Evolutionary conservation across 805 yeast species (phyloP).

Genomic region (Saccharomycopsis oosterbeekiorum): DNA sequence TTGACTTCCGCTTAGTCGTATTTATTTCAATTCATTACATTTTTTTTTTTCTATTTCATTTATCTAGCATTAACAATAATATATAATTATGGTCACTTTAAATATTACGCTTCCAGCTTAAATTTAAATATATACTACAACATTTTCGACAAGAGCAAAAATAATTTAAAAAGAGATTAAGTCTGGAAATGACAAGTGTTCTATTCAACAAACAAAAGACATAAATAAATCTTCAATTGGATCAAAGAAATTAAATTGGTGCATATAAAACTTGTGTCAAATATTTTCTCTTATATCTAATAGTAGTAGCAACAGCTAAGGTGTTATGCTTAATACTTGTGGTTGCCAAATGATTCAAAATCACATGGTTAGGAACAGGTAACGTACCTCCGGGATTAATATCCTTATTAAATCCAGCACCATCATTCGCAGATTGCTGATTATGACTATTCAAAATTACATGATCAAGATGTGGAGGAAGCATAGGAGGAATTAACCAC

Average conservation of each 20-base stretch:
- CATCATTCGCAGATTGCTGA: slow-evolving; percentile 11
- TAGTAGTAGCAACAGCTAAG: slow-evolving; percentile 84
- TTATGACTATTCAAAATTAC: slow-evolving; percentile 72
- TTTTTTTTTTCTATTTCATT: not conserved
- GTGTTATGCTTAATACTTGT: slow-evolving; percentile 91
- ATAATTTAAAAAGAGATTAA: too few relatives aligned
- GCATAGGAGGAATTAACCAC: slow-evolving; percentile 81
- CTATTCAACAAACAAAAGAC: not conserved
- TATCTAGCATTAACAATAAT: not conserved
- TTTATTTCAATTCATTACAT: not conserved
- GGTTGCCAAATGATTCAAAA: slow-evolving; percentile 89
- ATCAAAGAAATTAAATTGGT: slow-evolving; percentile 35
- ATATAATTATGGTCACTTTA: not conserved
- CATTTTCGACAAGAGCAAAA: too few relatives aligned
- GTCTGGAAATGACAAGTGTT: not conserved
- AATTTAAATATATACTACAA: too few relatives aligned
- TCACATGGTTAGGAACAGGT: slow-evolving; percentile 88
- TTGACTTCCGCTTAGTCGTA: not conserved
- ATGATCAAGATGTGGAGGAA: slow-evolving; percentile 93
- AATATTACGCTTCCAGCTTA: too few relatives aligned
- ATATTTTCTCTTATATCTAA: slow-evolving; percentile 78
- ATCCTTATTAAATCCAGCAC: slow-evolving; percentile 17
- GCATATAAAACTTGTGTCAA: slow-evolving; percentile 89
- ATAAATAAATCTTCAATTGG: too few relatives aligned
- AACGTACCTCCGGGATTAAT: slow-evolving; percentile 18